phyloP scores from a whole-genome alignment of 805 yeast genomes.

The Jamesozyma gamospora region DNA sequence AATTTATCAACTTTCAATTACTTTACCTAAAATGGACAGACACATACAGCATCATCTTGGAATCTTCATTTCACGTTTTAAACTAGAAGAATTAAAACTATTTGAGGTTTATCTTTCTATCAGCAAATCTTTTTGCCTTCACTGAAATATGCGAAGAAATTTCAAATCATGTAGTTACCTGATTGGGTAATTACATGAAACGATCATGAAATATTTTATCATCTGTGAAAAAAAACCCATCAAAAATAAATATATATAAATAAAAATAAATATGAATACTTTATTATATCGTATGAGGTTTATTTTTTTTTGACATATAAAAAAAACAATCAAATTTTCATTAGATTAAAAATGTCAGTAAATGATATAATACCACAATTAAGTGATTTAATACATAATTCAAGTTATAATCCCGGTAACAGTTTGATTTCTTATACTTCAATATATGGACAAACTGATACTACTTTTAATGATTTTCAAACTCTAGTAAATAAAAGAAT shows the following conservation, averaged over 20 bases:
- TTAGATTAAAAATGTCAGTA: neutral
- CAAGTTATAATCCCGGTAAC: slow-evolving; percentile 19
- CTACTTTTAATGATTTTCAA: slow-evolving; percentile 37
- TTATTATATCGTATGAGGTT: no score
- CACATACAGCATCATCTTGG: no score
- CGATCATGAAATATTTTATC: neutral
- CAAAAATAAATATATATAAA: no score
- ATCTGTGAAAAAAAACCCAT: neutral
- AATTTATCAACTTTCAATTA: no score
- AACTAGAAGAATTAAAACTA: neutral
- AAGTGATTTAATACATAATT: slow-evolving; percentile 13
- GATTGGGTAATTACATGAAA: slow-evolving; percentile 19
- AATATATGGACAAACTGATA: slow-evolving; percentile 31
- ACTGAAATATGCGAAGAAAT: no score
- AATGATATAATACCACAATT: slow-evolving; percentile 3
- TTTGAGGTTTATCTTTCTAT: neutral
- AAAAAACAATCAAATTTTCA: no score
- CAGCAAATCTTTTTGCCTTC: neutral
- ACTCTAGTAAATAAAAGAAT: slow-evolving; percentile 25
- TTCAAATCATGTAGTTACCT: slow-evolving; percentile 13
- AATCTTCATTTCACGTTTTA: no score
- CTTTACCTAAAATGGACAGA: no score
- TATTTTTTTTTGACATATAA: no score
- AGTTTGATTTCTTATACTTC: slow-evolving; percentile 34
- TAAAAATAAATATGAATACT: neutral